Evolutionary conservation across 1,284 basidiomycete genomes (phyloP).

Genomic region (Inonotus obliquus): DNA sequence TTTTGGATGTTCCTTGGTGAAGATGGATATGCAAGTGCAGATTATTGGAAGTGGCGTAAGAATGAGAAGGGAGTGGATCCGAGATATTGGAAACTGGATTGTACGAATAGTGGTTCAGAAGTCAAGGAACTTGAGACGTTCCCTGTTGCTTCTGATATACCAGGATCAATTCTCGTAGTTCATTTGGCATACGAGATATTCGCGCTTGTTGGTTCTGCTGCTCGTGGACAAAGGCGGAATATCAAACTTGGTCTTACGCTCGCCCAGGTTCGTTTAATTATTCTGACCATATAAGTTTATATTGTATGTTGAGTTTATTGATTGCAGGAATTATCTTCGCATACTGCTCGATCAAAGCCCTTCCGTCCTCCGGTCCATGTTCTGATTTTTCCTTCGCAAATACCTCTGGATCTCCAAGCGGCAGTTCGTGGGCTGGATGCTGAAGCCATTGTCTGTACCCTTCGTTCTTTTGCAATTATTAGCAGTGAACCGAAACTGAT

Average conservation of each 20-base stretch:
- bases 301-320: background rate
- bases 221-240: slow-evolving; percentile 50
- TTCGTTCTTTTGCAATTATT: background rate
- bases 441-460: slow-evolving; percentile 23
- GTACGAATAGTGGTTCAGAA: slow-evolving; percentile 10
- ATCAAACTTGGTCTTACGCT: slow-evolving; percentile 56
- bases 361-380: slow-evolving; percentile 68
- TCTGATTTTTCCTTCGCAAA: slow-evolving; percentile 61
- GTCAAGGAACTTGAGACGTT: slow-evolving; percentile 29
- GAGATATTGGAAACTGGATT: slow-evolving; percentile 57
- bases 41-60: slow-evolving; percentile 72
- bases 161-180: slow-evolving; percentile 51
- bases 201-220: slow-evolving; percentile 63
- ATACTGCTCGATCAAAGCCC: slow-evolving; percentile 48
- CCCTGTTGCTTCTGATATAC: slow-evolving; percentile 24
- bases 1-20: slow-evolving; percentile 81
- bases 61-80: slow-evolving; percentile 34
- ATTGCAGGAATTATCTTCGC: slow-evolving; percentile 47
- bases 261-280: slow-evolving; percentile 43
- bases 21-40: slow-evolving; percentile 64
- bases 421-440: slow-evolving; percentile 67
- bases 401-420: slow-evolving; percentile 63
- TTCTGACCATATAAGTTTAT: background rate
- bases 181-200: slow-evolving; percentile 77
- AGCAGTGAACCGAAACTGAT: slow-evolving; percentile 10